Conservation (phyloP, 371 early-diverging fungal genomes). For the Gilbertella persicaria region DNA sequence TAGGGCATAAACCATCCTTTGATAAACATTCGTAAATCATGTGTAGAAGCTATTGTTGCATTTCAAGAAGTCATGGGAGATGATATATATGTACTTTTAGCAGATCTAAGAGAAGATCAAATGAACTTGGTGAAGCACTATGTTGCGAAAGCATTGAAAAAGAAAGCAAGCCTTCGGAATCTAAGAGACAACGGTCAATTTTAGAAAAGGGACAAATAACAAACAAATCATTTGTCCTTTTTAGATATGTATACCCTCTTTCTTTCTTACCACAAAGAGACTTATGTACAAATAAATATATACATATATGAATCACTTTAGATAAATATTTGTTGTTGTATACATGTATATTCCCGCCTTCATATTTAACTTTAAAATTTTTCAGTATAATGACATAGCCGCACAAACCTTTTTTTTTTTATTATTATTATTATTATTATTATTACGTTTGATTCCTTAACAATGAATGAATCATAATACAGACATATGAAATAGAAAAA, state of each 20-base stretch:
- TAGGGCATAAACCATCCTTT: constrained; percentile 47
- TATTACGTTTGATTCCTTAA: too few species aligned
- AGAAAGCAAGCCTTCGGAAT: constrained; percentile 38
- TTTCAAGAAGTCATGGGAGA: constrained; percentile 49
- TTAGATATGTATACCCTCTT: constrained; percentile 10
- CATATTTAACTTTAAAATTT: neutral
- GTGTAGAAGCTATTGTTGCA: constrained; percentile 51
- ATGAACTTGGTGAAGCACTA: constrained; percentile 43
- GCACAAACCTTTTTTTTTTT: neutral
- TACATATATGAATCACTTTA: neutral
- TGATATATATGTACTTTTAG: constrained; percentile 39
- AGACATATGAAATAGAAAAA: too few species aligned
- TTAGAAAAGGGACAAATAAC: constrained; percentile 9
- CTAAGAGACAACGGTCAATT: constrained; percentile 36
- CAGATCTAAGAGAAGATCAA: constrained; percentile 50
- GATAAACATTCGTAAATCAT: constrained; percentile 48
- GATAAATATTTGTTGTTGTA: too few species aligned
- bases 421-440: too few species aligned
- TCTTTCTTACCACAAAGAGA: neutral
- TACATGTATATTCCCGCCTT: neutral
- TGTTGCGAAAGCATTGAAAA: constrained; percentile 44
- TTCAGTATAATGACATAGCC: neutral
- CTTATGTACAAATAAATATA: neutral
- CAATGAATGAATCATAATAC: too few species aligned
- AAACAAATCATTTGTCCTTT: constrained; percentile 22